These are phyloP conservation scores for Russula emetica DNA, from an alignment of 768 basidiomycete species.

Conservation along the genomic window DNA sequence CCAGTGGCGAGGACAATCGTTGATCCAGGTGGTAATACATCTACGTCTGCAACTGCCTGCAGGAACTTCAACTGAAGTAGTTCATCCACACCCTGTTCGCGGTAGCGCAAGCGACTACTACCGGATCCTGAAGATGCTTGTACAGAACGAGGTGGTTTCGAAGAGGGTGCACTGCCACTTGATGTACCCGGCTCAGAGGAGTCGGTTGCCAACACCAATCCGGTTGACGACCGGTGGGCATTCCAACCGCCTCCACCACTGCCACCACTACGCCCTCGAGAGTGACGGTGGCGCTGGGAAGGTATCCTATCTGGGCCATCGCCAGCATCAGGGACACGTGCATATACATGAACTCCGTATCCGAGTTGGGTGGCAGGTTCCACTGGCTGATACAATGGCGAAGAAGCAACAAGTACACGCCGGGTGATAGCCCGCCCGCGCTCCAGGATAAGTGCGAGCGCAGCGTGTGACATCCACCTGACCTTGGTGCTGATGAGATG, in stretches of 20 bases:
- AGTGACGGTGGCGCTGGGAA: slow-evolving; percentile 32
- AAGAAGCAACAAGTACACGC: slow-evolving; percentile 74
- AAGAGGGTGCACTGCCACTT: slow-evolving; percentile 26
- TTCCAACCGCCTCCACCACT: slow-evolving; percentile 24
- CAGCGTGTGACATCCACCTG: slow-evolving; percentile 68
- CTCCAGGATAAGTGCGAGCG: slow-evolving; percentile 73
- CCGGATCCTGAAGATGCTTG: slow-evolving; percentile 26
- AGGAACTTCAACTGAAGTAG: slow-evolving; percentile 89
- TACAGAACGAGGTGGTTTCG: slow-evolving; percentile 23
- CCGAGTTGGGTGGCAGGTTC: slow-evolving; percentile 66
- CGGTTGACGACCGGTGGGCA: slow-evolving; percentile 23
- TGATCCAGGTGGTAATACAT: slow-evolving; percentile 56
- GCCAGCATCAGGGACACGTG: slow-evolving; percentile 65
- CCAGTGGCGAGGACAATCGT: slow-evolving; percentile 92
- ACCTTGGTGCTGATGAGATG: slow-evolving; percentile 37
- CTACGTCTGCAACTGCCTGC: slow-evolving; percentile 71
- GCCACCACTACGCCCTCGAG: slow-evolving; percentile 25
- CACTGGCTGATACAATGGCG: slow-evolving; percentile 81
- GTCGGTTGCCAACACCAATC: slow-evolving; percentile 33
- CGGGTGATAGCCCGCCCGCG: slow-evolving; percentile 72
- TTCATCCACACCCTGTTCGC: slow-evolving; percentile 95
- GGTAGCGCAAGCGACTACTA: slow-evolving; percentile 53
- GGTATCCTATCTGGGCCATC: slow-evolving; percentile 55
- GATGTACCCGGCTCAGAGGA: slow-evolving; percentile 32
- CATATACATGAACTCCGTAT: slow-evolving; percentile 67